Percentiles rank a stretch among this genome's conserved stretches.
These are phyloP conservation scores for Spiraea crenata DNA, from an alignment of 331 rosid species.

Conservation along the genomic window DNA sequence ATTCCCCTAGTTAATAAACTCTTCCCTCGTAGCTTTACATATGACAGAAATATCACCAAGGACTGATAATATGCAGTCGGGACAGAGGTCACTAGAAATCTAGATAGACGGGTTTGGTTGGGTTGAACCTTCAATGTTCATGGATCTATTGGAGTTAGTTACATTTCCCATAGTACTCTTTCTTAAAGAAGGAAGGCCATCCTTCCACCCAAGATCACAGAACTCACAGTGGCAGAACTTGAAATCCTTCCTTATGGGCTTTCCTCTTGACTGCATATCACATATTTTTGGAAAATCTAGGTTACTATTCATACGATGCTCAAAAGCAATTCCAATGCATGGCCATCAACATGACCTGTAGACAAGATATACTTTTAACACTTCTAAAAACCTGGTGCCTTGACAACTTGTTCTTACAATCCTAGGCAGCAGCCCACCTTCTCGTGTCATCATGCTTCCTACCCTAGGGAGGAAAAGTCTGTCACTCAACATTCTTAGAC, in stretches of 20 bases:
- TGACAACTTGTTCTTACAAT: not conserved
- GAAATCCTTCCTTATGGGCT: not conserved
- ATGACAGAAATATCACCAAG: not conserved
- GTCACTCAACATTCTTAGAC: not conserved
- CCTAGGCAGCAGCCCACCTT: constrained; percentile 2
- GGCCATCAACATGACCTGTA: not conserved
- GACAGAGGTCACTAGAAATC: not conserved
- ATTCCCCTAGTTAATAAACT: not conserved
- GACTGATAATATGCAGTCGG: not conserved
- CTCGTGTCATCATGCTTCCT: not conserved
- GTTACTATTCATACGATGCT: not conserved
- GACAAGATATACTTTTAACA: not conserved
- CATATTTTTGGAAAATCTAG: not conserved
- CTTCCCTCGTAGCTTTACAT: not conserved
- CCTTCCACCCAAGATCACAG: not conserved
- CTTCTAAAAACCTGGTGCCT: not conserved
- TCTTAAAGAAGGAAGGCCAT: not conserved
- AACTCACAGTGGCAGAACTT: not conserved
- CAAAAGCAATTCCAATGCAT: not conserved
- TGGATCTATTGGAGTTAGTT: not conserved
- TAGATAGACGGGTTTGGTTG: not conserved
- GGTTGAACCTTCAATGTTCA: not conserved
- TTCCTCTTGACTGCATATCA: not conserved
- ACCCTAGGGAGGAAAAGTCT: not conserved
- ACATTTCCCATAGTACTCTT: not conserved